A percentile compares a stretch with the other conserved stretches of the same genome.
Conservation (phyloP, 1,284 basidiomycete species). For the Volvariella volvacea region DNA sequence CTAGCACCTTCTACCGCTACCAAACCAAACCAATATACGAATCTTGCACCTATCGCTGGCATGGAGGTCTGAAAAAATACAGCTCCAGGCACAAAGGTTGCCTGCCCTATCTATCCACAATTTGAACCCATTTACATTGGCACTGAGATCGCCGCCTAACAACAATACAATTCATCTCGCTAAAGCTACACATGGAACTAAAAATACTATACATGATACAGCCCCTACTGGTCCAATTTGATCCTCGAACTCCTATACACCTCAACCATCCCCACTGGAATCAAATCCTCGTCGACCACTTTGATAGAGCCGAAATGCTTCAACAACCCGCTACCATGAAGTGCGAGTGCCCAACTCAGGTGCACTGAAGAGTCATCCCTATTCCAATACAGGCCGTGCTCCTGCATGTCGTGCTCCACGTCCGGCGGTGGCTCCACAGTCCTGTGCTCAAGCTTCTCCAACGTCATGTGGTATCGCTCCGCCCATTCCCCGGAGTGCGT, state of each 20-base stretch:
- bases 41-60: too few relatives aligned
- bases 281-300: constrained; percentile 33
- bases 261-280: constrained; percentile 36
- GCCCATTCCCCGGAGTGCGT: constrained; percentile 24
- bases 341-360: constrained; percentile 28
- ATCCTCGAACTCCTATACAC: constrained; percentile 32
- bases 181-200: too few relatives aligned
- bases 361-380: constrained; percentile 15
- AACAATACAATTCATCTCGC: too few relatives aligned
- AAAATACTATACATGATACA: too few relatives aligned
- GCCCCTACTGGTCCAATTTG: constrained; percentile 35
- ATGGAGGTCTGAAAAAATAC: too few relatives aligned
- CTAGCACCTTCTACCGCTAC: too few relatives aligned
- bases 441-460: constrained; percentile 14
- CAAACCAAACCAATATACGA: too few relatives aligned
- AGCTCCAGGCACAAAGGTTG: too few relatives aligned
- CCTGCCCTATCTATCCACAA: too few relatives aligned
- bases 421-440: constrained; percentile 16
- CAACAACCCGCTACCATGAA: constrained; percentile 36
- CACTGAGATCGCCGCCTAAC: too few relatives aligned
- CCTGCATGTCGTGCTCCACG: constrained; percentile 16
- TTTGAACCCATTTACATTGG: too few relatives aligned
- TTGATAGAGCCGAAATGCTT: constrained; percentile 34
- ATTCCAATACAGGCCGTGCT: constrained; percentile 1
- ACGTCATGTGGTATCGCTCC: constrained; percentile 21